Base-by-base conservation (phyloP, 306 rosid genomes). In the Trichosanthes truncata region DNA sequence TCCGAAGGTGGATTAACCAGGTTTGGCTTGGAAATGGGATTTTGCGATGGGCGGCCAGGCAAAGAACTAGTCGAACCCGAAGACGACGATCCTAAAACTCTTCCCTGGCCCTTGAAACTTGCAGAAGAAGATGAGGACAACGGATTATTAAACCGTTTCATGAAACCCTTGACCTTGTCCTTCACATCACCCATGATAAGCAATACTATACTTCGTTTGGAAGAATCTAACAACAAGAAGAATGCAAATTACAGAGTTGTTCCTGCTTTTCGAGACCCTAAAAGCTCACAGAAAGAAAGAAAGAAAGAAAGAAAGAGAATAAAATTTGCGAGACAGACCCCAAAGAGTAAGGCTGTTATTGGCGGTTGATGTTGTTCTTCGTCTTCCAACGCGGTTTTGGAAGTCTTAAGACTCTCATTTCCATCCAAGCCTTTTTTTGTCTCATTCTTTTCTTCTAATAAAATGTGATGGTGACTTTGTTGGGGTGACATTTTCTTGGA, bases 51-150 rank as follows among this genome's bases (percentile, higher is more conserved):
- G 74, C 84, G 86, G 60, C 55, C 0, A 20, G 67, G 82, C 83
- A 33, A 52, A 40, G 93, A 80, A 84, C 83, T 86, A 12, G 63
- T 2, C 40, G 92, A 82, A 14, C 81, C 82, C 0, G 97, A 75
- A 17, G 90, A 85, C 13, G 94, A 84, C 3, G 98, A 96, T 31
- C 99, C 99, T 25, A 96, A 82, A 71, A 91, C 96, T 83, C 98
- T 80, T 66, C 98, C 98, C 87, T 90, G 99, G 76, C 99, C 99
- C 53, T 93, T 93, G 89, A 96, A 96, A 87, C 87, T 96, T 14
- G 86, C 82, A 26, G 99, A 93, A 57, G 96, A 81, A 3, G 93
- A 88, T 1, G 97, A 86, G 0, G 96, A 78, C 57, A 85, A 83
- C n/a, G 89, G 77, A 25, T 80, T 87, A 83, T 89, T 89, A 80